phyloP scores from a whole-genome alignment of 306 rosid genomes.

The Prinsepia uniflora region DNA sequence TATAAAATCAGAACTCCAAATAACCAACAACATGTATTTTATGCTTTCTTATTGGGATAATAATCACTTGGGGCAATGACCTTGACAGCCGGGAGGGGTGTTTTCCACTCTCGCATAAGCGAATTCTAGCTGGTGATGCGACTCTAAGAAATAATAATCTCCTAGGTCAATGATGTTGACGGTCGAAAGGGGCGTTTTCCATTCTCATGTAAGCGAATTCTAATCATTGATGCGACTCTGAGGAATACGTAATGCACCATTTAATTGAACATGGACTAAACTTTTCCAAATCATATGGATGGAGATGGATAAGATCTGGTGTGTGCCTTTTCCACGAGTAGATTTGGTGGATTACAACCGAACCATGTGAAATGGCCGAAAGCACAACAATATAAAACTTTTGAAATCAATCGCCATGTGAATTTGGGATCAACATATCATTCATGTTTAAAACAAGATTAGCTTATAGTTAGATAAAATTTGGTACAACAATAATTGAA shows the following conservation, averaged over 20 bases:
- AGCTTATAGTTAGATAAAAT: constrained; percentile 17
- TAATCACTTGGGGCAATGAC: too few species aligned
- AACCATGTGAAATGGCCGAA: constrained; percentile 32
- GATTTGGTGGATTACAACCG: constrained; percentile 2
- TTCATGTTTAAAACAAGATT: constrained; percentile 37
- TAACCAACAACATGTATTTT: not conserved
- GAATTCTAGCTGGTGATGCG: too few species aligned
- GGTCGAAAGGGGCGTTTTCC: too few species aligned
- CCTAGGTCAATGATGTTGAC: too few species aligned
- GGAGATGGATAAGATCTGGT: constrained; percentile 15
- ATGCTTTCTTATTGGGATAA: not conserved
- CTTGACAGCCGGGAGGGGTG: too few species aligned
- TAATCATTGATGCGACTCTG: too few species aligned
- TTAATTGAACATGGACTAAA: not conserved
- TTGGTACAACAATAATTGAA: constrained; percentile 36
- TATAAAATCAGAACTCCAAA: too few species aligned
- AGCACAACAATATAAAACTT: constrained; percentile 19
- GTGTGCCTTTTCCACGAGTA: not conserved
- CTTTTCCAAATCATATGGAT: constrained; percentile 8
- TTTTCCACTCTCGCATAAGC: too few species aligned
- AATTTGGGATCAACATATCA: constrained; percentile 38
- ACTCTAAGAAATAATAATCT: too few species aligned
- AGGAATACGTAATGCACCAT: not conserved
- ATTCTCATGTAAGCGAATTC: too few species aligned
- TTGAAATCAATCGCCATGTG: constrained; percentile 36